Conservation (phyloP, 495 filamentous ascomycete species). For the Podospora australis region DNA sequence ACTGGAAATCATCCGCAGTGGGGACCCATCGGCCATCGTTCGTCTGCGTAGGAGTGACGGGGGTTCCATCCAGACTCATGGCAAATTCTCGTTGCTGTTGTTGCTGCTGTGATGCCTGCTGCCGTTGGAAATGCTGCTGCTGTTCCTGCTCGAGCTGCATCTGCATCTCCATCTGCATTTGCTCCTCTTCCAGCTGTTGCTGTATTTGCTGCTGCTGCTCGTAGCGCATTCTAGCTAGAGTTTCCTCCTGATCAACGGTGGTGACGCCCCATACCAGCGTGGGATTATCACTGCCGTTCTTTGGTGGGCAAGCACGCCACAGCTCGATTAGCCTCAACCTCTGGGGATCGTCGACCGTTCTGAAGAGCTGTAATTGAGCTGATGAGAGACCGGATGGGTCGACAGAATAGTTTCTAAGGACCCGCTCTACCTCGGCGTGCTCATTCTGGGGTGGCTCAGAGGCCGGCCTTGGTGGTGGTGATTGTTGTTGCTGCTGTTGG, state of each 20-base stretch:
- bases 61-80: constrained; percentile 44
- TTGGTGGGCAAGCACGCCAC: constrained; percentile 56
- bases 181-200: constrained; percentile 20
- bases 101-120: not conserved
- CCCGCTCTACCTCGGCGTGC: constrained; percentile 35
- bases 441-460: constrained; percentile 45
- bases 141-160: constrained; percentile 23
- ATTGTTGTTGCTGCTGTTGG: constrained; percentile 9
- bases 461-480: constrained; percentile 32
- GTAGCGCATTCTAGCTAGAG: constrained; percentile 42
- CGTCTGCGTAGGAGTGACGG: constrained; percentile 45
- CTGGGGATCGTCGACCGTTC: constrained; percentile 51
- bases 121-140: constrained; percentile 1
- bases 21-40: constrained; percentile 45
- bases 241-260: constrained; percentile 45
- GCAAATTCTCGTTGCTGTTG: constrained; percentile 11
- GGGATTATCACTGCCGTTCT: constrained; percentile 31
- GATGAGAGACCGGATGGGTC: constrained; percentile 47
- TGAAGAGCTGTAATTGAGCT: constrained; percentile 56
- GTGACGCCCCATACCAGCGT: constrained; percentile 41
- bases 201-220: constrained; percentile 40
- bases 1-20: constrained; percentile 9
- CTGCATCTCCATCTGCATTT: constrained; percentile 18
- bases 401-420: constrained; percentile 41
- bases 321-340: constrained; percentile 56